These are phyloP conservation scores for Phalaenopsis equestris DNA, from an alignment of 106 monocot genomes.

Conservation along the genomic window DNA sequence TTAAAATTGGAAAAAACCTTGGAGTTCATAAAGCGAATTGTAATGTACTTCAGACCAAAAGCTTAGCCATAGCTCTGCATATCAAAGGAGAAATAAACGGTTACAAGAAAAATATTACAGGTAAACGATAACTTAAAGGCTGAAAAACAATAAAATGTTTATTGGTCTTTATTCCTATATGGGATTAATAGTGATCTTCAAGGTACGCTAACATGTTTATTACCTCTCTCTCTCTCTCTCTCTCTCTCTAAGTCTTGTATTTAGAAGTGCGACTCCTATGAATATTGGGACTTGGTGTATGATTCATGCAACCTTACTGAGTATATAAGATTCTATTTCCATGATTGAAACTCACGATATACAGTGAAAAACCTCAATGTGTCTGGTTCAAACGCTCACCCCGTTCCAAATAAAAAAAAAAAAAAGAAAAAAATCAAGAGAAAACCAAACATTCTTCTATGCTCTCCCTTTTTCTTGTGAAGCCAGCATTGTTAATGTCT, in stretches of 20 bases:
- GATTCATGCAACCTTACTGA: not conserved
- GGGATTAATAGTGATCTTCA: not conserved
- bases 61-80: slow-evolving; percentile 56
- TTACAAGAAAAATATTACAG: not conserved
- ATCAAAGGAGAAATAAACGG: not conserved
- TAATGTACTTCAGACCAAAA: slow-evolving; percentile 74
- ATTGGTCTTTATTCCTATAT: not conserved
- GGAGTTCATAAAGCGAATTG: slow-evolving; percentile 52
- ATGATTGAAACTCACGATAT: not conserved
- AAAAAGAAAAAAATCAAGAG: not conserved
- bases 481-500: too few relatives aligned
- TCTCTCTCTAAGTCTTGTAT: not conserved
- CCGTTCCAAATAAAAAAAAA: too few relatives aligned
- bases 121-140: not conserved
- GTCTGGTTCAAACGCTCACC: too few relatives aligned
- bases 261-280: not conserved
- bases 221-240: not conserved
- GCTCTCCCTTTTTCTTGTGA: too few relatives aligned
- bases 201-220: not conserved
- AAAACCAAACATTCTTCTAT: too few relatives aligned
- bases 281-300: not conserved
- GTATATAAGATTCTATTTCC: not conserved
- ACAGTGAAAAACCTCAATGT: too few relatives aligned
- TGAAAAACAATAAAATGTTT: not conserved
- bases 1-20: slow-evolving; percentile 17